A percentile compares a stretch with the other conserved stretches of the same genome.
Conservation (phyloP, 805 yeast genomes). For the Candida xyloterini region DNA sequence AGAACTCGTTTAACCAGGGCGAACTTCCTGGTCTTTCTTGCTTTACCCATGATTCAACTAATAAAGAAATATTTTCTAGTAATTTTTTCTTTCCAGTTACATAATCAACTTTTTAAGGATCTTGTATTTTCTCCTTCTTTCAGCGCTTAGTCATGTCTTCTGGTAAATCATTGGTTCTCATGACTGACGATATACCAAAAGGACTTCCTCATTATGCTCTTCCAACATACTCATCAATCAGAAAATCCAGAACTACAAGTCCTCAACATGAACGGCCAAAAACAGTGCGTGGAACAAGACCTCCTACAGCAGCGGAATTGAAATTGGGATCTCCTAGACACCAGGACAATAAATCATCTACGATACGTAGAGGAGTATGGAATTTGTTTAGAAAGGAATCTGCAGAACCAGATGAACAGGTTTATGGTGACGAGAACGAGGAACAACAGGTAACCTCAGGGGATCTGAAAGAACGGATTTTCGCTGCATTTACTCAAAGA, state of each 20-base stretch:
- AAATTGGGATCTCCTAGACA: slow-evolving; percentile 5
- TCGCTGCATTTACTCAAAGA: slow-evolving; percentile 4
- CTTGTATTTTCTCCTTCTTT: slow-evolving; percentile 6
- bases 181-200: slow-evolving; percentile 11
- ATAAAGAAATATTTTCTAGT: background rate
- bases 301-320: slow-evolving; percentile 1
- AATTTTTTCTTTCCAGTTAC: slow-evolving; percentile 7
- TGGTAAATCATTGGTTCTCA: slow-evolving; percentile 11
- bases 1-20: slow-evolving; percentile 86
- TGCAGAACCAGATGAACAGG: slow-evolving; percentile 2
- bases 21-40: slow-evolving; percentile 94
- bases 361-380: slow-evolving; percentile 13
- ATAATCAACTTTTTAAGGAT: slow-evolving; percentile 8
- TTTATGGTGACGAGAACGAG: slow-evolving; percentile 12
- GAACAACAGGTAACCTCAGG: slow-evolving; percentile 1
- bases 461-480: slow-evolving; percentile 4
- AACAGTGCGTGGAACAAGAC: slow-evolving; percentile 3
- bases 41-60: slow-evolving; percentile 78
- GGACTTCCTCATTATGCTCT: slow-evolving; percentile 25
- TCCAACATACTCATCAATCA: slow-evolving; percentile 23
- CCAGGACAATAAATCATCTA: slow-evolving; percentile 4
- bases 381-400: slow-evolving; percentile 9
- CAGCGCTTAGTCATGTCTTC: slow-evolving; percentile 8
- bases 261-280: slow-evolving; percentile 6
- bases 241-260: slow-evolving; percentile 18